A percentile compares a stretch with the other conserved stretches of the same genome.
Evolutionary conservation across 2,329 filamentous ascomycete genomes (phyloP).

Genomic region (Tolypocladium sp.): DNA sequence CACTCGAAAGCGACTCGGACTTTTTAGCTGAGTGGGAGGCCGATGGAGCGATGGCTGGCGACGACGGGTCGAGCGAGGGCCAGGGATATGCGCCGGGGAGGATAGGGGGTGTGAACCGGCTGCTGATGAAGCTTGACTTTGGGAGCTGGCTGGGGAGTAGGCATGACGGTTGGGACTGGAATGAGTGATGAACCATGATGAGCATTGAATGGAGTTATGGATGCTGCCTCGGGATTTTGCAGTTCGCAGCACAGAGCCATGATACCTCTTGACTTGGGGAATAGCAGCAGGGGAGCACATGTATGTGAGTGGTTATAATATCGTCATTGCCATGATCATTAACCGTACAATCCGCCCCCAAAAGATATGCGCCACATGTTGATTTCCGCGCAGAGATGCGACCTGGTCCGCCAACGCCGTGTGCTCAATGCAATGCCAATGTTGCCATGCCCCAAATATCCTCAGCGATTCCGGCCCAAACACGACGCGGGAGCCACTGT

Average conservation of each 20-base stretch:
- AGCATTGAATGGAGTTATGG: not conserved
- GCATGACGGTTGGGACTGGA: slow-evolving; percentile 9
- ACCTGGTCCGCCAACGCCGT: not conserved
- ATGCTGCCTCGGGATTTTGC: not conserved
- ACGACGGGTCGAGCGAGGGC: slow-evolving; percentile 24
- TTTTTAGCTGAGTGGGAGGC: slow-evolving; percentile 37
- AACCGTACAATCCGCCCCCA: not conserved
- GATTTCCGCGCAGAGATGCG: too few species aligned
- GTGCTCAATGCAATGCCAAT: not conserved
- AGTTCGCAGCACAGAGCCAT: not conserved
- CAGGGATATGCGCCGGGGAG: slow-evolving; percentile 57
- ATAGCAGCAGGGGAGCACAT: not conserved
- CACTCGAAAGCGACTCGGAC: slow-evolving; percentile 32
- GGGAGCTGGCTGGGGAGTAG: slow-evolving; percentile 43
- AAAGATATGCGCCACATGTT: not conserved
- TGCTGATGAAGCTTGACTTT: slow-evolving; percentile 87
- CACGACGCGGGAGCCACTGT: too few species aligned
- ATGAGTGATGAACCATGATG: not conserved
- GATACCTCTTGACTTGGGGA: not conserved
- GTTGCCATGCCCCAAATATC: not conserved
- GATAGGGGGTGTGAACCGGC: slow-evolving; percentile 69
- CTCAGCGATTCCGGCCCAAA: too few species aligned
- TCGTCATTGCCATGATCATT: not conserved
- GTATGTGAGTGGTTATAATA: not conserved
- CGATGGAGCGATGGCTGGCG: slow-evolving; percentile 24